phyloP scores from a whole-genome alignment of 768 basidiomycete species.

The Crepidotus variabilis region DNA sequence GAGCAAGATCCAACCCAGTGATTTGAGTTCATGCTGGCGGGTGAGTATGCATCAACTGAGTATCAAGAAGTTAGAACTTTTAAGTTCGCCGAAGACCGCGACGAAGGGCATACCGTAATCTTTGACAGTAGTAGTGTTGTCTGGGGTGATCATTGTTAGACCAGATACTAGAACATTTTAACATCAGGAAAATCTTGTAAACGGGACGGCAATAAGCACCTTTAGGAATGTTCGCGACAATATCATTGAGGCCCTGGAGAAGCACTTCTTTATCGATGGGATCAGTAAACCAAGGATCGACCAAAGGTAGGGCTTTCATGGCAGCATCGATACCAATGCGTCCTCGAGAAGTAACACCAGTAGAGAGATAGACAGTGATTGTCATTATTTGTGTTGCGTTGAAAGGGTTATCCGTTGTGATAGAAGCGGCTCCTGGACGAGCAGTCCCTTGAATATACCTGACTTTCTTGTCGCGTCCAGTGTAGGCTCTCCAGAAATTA shows the following conservation, averaged over 20 bases:
- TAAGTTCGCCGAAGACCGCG: no score
- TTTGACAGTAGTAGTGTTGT: slow-evolving; percentile 50
- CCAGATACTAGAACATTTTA: slow-evolving; percentile 33
- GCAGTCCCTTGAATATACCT: slow-evolving; percentile 64
- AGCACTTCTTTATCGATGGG: slow-evolving; percentile 51
- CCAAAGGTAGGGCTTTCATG: slow-evolving; percentile 42
- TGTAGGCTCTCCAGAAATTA: slow-evolving; percentile 61
- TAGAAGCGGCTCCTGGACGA: slow-evolving; percentile 53
- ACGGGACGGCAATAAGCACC: slow-evolving; percentile 34
- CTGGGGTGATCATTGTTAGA: slow-evolving; percentile 56
- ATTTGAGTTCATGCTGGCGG: slow-evolving; percentile 49
- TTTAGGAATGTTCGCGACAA: slow-evolving; percentile 36
- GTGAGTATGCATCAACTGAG: slow-evolving; percentile 36
- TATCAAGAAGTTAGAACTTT: no score
- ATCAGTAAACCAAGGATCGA: slow-evolving; percentile 57
- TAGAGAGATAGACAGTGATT: slow-evolving; percentile 61
- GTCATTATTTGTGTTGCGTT: slow-evolving; percentile 56
- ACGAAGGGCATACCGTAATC: slow-evolving; percentile 49
- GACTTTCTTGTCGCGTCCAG: slow-evolving; percentile 39
- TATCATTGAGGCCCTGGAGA: slow-evolving; percentile 45
- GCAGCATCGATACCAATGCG: slow-evolving; percentile 56
- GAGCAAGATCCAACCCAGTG: slow-evolving; percentile 62
- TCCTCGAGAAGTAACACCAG: slow-evolving; percentile 58
- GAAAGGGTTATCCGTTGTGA: slow-evolving; percentile 46
- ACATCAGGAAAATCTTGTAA: background rate